Evolutionary conservation across 179 eudicot genomes (phyloP).

Genomic region (Silene vulgaris): DNA sequence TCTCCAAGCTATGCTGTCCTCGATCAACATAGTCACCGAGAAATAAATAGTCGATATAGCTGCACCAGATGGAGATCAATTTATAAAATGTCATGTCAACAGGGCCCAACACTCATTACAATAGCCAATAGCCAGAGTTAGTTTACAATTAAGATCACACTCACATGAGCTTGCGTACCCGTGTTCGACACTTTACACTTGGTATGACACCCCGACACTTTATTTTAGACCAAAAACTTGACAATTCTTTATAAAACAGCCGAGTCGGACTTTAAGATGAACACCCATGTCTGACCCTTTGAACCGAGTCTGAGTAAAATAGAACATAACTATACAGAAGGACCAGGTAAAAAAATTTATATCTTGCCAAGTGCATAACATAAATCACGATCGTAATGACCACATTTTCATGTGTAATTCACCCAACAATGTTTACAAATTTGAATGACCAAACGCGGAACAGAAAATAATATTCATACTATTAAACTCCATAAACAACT

Average conservation of each 20-base stretch:
- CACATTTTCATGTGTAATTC: not conserved
- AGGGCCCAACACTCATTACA: not conserved
- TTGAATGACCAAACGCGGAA: not conserved
- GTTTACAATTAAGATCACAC: not conserved
- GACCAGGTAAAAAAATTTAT: no score
- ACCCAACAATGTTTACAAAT: not conserved
- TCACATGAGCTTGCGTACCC: no score
- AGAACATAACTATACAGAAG: no score
- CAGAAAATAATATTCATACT: not conserved
- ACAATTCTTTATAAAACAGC: no score
- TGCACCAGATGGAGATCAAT: constrained; percentile 30
- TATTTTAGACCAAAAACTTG: no score
- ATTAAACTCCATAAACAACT: not conserved
- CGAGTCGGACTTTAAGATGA: no score
- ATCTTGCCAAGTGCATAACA: not conserved
- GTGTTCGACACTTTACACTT: no score
- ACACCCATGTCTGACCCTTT: no score
- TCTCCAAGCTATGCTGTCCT: constrained; percentile 98
- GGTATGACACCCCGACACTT: not conserved
- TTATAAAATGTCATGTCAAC: constrained; percentile 4
- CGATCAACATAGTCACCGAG: constrained; percentile 97
- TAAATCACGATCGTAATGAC: not conserved
- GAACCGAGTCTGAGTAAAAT: no score
- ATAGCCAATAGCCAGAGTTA: not conserved
- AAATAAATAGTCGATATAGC: constrained; percentile 89